These are phyloP conservation scores for Scedosporium aurantiacum DNA, from an alignment of 2,329 filamentous ascomycete genomes.

Conservation along the genomic window DNA sequence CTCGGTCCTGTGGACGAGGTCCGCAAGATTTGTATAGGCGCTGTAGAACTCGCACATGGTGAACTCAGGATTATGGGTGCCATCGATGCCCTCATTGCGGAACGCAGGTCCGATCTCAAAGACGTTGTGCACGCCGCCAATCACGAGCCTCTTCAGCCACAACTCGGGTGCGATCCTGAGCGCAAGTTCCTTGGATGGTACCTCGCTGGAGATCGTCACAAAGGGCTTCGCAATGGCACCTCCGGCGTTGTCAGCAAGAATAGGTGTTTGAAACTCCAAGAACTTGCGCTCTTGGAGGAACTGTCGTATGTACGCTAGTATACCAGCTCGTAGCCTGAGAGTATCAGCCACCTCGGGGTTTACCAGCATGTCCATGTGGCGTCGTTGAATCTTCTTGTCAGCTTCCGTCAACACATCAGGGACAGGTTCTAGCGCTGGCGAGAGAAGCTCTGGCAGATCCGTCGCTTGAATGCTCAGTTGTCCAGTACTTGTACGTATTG, in stretches of 20 bases:
- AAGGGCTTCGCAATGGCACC: conserved; percentile 85
- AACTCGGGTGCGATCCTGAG: conserved; percentile 88
- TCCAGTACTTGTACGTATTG: conserved; percentile 59
- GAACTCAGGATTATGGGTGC: conserved; percentile 93
- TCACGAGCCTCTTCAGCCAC: conserved; percentile 83
- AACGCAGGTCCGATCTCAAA: conserved; percentile 93
- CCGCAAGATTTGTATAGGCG: conserved; percentile 65
- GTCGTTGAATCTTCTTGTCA: conserved; percentile 62
- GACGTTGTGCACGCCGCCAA: conserved; percentile 78
- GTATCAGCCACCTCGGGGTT: conserved; percentile 57
- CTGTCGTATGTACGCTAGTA: conserved; percentile 63
- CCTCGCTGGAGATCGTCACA: conserved; percentile 65
- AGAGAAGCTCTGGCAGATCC: conserved; percentile 58
- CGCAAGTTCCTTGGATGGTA: conserved; percentile 58
- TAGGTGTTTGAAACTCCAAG: conserved; percentile 82
- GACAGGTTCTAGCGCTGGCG: conserved; percentile 69
- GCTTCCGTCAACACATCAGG: conserved; percentile 59
- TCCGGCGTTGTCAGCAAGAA: conserved; percentile 71
- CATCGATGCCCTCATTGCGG: conserved; percentile 84
- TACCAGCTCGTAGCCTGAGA: conserved; percentile 60
- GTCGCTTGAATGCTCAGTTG: conserved; percentile 64
- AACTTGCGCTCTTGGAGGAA: conserved; percentile 65
- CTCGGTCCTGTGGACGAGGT: conserved; percentile 68
- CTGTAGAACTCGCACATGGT: conserved; percentile 96
- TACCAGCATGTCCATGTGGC: conserved; percentile 79